Base-by-base conservation (phyloP, 371 early-diverging fungal species). In the Fennellomyces sp. region DNA sequence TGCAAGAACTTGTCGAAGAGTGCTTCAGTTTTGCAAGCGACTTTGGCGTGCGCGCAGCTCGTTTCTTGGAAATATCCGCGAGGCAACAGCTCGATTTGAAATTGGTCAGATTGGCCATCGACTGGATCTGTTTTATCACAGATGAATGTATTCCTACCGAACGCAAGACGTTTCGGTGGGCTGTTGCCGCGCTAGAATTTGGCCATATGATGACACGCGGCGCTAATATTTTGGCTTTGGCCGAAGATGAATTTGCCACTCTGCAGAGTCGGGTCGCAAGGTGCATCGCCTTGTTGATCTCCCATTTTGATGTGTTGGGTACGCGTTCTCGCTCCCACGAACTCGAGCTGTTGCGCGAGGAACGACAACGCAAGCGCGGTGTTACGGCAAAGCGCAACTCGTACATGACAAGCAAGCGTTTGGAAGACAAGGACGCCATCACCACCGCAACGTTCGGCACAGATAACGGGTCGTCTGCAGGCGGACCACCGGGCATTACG, bases 121-220 rank as follows among this genome's bases (percentile, higher is more conserved):
- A 91, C 38, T 95, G 95, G 95, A 89, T 92, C 39, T 87, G 86
- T 52, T 95, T 94, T 61, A 84, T 89, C 30, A 83, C 82, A 31
- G 87, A 88, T 47, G 91, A 91, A 56, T 93, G 92, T 62, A 82
- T 83, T 50, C 89, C 89, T 0, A 86, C 86, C 4, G 91, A 92
- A 49, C 76, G 88, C 26, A 89, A 88, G 63, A 95, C 94, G 0
- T 92, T 93, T 79, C 84, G 92, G 26, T 95, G 95, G 95, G 91
- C 91, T 2, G 89, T 95, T 29, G 76, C 86, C 49, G 94, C 94
- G 0, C 81, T 95, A 3, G 92, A 94, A 65, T 91, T 91, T 64
- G 88, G 91, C 0, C 90, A 92, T 84, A 69, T 81, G 15, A 85
- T 90, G 75, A 89, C 91, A 51, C 81, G 86, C 19, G 90, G 90